phyloP scores from a whole-genome alignment of 2,329 filamentous ascomycete species.

The Scleromitrula shiraiana region DNA sequence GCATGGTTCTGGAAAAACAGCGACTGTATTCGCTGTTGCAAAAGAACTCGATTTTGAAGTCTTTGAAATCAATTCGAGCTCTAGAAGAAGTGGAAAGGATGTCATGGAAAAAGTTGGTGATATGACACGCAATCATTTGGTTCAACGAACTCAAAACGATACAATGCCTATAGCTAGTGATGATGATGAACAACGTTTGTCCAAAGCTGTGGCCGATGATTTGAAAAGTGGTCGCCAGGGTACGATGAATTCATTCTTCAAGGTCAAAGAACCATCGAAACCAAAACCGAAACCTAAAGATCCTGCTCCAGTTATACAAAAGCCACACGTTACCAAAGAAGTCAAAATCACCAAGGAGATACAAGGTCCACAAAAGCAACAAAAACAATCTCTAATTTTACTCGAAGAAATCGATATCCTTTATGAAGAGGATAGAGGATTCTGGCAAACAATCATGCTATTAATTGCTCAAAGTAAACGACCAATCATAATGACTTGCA shows the following conservation, averaged over 20 bases:
- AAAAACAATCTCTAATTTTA: constrained; percentile 91
- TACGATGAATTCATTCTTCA: constrained; percentile 77
- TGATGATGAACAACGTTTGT: constrained; percentile 29
- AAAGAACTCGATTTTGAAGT: constrained; percentile 89
- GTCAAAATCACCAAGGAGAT: constrained; percentile 10
- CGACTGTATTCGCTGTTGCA: constrained; percentile 82
- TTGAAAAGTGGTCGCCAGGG: constrained; percentile 64
- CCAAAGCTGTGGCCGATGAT: constrained; percentile 45
- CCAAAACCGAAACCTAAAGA: constrained; percentile 21
- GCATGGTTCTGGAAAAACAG: constrained; percentile 86
- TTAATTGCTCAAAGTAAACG: constrained; percentile 79
- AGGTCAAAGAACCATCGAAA: constrained; percentile 36
- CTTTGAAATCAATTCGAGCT: constrained; percentile 87
- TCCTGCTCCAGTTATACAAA: constrained; percentile 22
- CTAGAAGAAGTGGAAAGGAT: constrained; percentile 78
- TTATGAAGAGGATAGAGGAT: constrained; percentile 92
- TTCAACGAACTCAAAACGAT: constrained; percentile 45
- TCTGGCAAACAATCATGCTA: constrained; percentile 75
- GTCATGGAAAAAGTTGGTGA: constrained; percentile 88
- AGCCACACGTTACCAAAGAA: constrained; percentile 10
- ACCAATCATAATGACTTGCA: constrained; percentile 93
- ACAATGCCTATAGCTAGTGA: constrained; percentile 25
- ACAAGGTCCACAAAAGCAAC: constrained; percentile 31
- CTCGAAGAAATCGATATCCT: constrained; percentile 90
- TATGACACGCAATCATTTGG: constrained; percentile 93